A percentile compares a stretch with the other conserved stretches of the same genome.
These are phyloP conservation scores for Penicillium paxilli DNA, from an alignment of 495 filamentous ascomycete species.

Conservation along the genomic window DNA sequence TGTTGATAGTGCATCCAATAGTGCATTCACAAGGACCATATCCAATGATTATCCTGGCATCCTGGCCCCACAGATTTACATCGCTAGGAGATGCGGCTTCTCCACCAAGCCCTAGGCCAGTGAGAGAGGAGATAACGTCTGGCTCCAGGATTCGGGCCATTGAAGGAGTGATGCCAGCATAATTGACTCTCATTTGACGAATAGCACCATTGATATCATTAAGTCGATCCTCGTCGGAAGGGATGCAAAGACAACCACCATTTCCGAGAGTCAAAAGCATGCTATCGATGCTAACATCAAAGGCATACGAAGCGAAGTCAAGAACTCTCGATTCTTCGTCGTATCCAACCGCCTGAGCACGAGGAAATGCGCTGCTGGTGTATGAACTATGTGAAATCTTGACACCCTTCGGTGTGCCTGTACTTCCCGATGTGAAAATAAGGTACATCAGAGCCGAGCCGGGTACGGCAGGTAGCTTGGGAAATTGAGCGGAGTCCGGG, in stretches of 20 bases:
- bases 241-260: conserved; percentile 53
- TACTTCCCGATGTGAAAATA: conserved; percentile 57
- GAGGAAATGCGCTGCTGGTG: conserved; percentile 39
- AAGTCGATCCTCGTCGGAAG: conserved; percentile 49
- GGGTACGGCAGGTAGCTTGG: conserved; percentile 25
- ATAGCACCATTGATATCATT: conserved; percentile 51
- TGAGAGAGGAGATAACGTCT: conserved; percentile 45
- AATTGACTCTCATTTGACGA: conserved; percentile 43
- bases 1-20: conserved; percentile 47
- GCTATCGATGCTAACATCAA: conserved; percentile 48
- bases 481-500: not conserved
- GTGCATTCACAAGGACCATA: conserved; percentile 55
- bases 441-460: conserved; percentile 37
- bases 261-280: conserved; percentile 45
- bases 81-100: conserved; percentile 48
- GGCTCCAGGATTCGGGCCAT: conserved; percentile 45
- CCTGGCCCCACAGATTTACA: conserved; percentile 37
- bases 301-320: conserved; percentile 48
- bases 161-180: conserved; percentile 51
- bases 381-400: conserved; percentile 49
- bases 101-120: conserved; percentile 49
- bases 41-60: conserved; percentile 45
- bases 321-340: conserved; percentile 37
- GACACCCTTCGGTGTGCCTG: conserved; percentile 57
- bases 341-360: conserved; percentile 38